Evolutionary conservation across 306 rosid genomes (phyloP).

Genomic region (Myrica gale): DNA sequence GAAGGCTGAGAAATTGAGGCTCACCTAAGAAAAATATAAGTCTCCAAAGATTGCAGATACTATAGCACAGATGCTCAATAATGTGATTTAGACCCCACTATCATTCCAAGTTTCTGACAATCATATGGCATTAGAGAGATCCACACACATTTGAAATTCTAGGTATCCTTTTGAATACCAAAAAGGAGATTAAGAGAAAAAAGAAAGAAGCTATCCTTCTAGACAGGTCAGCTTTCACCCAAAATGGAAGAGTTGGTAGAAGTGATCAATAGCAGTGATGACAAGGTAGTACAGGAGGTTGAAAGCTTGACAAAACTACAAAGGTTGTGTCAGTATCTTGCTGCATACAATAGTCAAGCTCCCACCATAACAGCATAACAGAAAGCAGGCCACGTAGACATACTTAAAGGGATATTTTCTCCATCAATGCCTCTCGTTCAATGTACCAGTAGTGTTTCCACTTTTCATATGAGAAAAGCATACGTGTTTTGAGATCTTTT

Average conservation of each 20-base stretch:
- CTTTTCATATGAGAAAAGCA: background rate
- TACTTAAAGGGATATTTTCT: background rate
- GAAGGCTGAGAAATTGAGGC: constrained; percentile 13
- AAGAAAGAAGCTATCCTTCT: background rate
- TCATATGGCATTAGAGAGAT: background rate
- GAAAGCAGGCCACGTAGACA: background rate
- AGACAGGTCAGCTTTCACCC: background rate
- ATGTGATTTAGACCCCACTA: background rate
- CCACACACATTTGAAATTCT: background rate
- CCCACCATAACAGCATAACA: background rate
- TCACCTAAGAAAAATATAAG: constrained; percentile 1
- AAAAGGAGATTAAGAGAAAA: background rate
- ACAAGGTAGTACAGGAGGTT: background rate
- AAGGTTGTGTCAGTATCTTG: background rate
- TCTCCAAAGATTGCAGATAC: background rate
- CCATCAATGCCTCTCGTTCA: background rate
- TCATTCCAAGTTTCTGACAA: background rate
- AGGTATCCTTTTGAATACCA: background rate
- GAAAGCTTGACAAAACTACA: background rate
- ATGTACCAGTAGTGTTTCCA: background rate
- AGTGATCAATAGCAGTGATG: background rate
- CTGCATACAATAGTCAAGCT: background rate
- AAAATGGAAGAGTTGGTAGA: background rate
- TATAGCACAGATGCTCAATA: background rate
- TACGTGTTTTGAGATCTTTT: background rate